Evolutionary conservation across 2,329 filamentous ascomycete genomes (phyloP), one percentile per base, ranked within the genome.

Genomic region (Apiospora koreana): DNA sequence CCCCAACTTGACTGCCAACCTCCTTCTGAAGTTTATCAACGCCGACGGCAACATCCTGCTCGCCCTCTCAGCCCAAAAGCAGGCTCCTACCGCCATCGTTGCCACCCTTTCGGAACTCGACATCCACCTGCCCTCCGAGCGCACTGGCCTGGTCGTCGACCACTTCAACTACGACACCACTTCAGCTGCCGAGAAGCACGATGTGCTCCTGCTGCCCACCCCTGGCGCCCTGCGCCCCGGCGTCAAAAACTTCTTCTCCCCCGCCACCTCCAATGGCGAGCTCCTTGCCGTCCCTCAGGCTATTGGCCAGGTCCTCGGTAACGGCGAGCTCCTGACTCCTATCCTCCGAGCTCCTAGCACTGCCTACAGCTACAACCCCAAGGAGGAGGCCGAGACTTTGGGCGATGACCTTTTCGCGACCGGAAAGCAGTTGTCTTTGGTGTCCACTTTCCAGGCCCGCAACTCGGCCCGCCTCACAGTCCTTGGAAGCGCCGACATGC

Each of bases 321-420:
- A 92, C 74, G 88, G 92, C 76, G 89, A 93, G 68, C 88, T 97
- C 25, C 85, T 98, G 69, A 88, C 92, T 23, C 94, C 96, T 21
- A 88, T 99, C 74, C 84, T 99, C 71, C 91, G 92, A 76, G 95
- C 94, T 64, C 92, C 94, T 25, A 84, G 87, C 75, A 97, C 94
- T 12, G 93, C 95, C 72, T 99, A 99, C 86, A 93, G 90, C 81
- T 97, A 97, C 87, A 95, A 96, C 83, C 92, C 94, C 69, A 97
- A 97, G 86, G 94, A 98, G 73, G 93, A 97, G 78, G 81, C 84
- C 50, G 89, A 90, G 65, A 82, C 83, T 6, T 85, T 94, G 3
- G 45, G 66, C 45, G 94, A 97, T 74, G 95, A 98, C 72, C 87
- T 94, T 65, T 97, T 97, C 79, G 94, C 92, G 38, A 91, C 92